A percentile compares a stretch with the other conserved stretches of the same genome.
These are phyloP conservation scores for Annulohypoxylon bovei DNA, from an alignment of 495 filamentous ascomycete species.

Conservation along the genomic window DNA sequence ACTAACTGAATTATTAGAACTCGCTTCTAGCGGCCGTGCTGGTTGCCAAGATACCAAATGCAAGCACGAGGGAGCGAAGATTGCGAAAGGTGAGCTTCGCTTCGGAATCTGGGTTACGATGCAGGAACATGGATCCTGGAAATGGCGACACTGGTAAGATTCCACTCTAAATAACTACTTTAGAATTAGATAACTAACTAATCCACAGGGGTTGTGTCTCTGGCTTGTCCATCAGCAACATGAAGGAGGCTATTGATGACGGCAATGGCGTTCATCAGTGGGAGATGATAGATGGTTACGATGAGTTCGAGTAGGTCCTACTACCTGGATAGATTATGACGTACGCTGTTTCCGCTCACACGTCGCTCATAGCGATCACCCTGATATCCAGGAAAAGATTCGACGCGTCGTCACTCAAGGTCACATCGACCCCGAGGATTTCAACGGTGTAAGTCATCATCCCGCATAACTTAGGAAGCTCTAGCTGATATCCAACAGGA, in stretches of 20 bases:
- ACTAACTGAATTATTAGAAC: conserved; percentile 60
- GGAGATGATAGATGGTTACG: conserved; percentile 72
- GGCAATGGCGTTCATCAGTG: conserved; percentile 53
- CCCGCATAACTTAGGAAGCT: neutral
- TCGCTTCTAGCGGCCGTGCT: conserved; percentile 68
- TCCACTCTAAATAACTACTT: conserved; percentile 3
- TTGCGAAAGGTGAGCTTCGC: conserved; percentile 79
- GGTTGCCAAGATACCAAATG: conserved; percentile 74
- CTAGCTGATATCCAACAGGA: conserved; percentile 61
- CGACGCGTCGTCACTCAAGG: conserved; percentile 70
- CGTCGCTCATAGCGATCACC: conserved; percentile 38
- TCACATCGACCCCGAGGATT: conserved; percentile 80
- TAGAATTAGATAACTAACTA: conserved; percentile 6
- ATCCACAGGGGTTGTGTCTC: conserved; percentile 80
- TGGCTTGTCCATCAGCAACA: conserved; percentile 66
- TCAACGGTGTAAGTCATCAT: conserved; percentile 72
- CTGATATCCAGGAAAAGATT: conserved; percentile 70
- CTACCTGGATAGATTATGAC: neutral
- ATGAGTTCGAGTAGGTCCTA: conserved; percentile 66
- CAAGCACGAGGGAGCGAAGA: conserved; percentile 70
- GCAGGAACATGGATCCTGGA: conserved; percentile 58
- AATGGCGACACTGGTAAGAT: conserved; percentile 82
- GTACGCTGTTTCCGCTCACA: conserved; percentile 5
- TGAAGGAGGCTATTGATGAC: conserved; percentile 57
- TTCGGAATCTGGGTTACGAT: conserved; percentile 73